Evolutionary conservation across 2,329 filamentous ascomycete genomes (phyloP).

Genomic region (Colletotrichum tabaci): DNA sequence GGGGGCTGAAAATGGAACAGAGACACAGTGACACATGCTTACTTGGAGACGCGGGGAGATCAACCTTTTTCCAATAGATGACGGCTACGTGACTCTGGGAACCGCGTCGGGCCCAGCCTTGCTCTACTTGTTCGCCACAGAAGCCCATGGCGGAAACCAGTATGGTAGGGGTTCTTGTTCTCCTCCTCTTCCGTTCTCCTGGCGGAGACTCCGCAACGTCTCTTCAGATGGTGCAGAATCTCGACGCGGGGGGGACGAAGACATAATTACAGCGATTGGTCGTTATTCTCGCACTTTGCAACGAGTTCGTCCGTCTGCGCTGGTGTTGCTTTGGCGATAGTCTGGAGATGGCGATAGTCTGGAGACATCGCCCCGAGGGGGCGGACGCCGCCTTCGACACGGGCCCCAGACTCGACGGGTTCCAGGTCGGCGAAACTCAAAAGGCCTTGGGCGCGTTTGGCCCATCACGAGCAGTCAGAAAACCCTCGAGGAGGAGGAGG

Average conservation of each 20-base stretch:
- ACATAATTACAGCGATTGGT: constrained; percentile 32
- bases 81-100: too few relatives aligned
- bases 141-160: background rate
- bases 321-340: background rate
- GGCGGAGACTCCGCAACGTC: constrained; percentile 9
- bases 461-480: constrained; percentile 11
- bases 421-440: constrained; percentile 21
- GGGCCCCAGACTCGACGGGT: constrained; percentile 11
- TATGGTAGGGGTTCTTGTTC: too few relatives aligned
- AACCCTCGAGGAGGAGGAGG: background rate
- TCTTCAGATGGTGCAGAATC: background rate
- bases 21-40: too few relatives aligned
- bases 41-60: too few relatives aligned
- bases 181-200: background rate
- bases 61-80: too few relatives aligned
- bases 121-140: too few relatives aligned
- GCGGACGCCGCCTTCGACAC: background rate
- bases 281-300: background rate
- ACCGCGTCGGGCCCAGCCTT: too few relatives aligned
- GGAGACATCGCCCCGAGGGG: background rate
- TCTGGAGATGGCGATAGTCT: background rate
- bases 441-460: background rate
- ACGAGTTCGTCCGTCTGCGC: background rate
- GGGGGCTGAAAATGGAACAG: constrained; percentile 1
- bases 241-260: background rate